Evolutionary conservation across 1,284 basidiomycete genomes (phyloP).

Genomic region (Moesziomyces antarcticus): DNA sequence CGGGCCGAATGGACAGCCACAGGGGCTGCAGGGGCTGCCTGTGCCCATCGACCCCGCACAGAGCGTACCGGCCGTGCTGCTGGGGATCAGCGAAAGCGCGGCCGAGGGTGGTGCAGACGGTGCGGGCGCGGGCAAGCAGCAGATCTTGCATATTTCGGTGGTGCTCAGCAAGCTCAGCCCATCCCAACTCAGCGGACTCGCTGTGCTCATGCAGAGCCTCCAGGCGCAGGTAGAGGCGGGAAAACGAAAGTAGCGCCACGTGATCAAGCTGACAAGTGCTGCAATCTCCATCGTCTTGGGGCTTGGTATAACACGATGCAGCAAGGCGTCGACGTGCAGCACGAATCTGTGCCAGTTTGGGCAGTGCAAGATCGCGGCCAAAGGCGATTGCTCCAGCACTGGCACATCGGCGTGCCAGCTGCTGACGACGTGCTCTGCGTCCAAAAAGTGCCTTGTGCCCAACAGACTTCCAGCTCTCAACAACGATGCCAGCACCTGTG

Average conservation of each 20-base stretch:
- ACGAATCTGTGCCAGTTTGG: too few species aligned
- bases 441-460: too few species aligned
- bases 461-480: too few species aligned
- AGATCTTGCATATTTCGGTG: slow-evolving; percentile 63
- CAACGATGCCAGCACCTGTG: too few species aligned
- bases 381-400: too few species aligned
- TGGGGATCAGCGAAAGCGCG: slow-evolving; percentile 60
- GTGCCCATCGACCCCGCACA: slow-evolving; percentile 57
- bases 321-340: too few species aligned
- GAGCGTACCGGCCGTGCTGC: slow-evolving; percentile 57
- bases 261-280: too few species aligned
- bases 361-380: too few species aligned
- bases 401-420: too few species aligned
- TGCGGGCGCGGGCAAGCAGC: slow-evolving; percentile 29
- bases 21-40: slow-evolving; percentile 44
- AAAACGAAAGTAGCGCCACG: slow-evolving; percentile 21
- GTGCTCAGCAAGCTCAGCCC: slow-evolving; percentile 62
- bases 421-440: too few species aligned
- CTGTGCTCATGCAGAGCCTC: slow-evolving; percentile 61
- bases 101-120: slow-evolving; percentile 14
- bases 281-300: not conserved
- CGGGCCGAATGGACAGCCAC: slow-evolving; percentile 36
- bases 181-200: slow-evolving; percentile 60
- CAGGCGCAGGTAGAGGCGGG: slow-evolving; percentile 51
- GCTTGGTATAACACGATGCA: too few species aligned